These are phyloP conservation scores for Opeltia flavorubescens DNA, from an alignment of 495 filamentous ascomycete species.

Conservation along the genomic window DNA sequence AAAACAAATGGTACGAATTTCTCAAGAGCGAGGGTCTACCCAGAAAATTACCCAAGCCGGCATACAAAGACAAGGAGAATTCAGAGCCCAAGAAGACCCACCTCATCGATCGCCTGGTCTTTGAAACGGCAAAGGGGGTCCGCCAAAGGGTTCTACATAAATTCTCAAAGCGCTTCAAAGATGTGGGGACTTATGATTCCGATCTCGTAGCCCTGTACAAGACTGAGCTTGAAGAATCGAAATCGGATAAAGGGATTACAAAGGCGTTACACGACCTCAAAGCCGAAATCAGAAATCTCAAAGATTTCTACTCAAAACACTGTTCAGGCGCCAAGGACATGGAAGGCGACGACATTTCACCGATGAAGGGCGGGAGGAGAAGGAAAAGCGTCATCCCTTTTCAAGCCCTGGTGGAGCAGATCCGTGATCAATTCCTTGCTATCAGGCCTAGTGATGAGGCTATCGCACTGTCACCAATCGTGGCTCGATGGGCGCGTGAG, in stretches of 20 bases:
- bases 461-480: conserved; percentile 15
- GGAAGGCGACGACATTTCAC: background rate
- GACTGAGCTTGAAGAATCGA: conserved; percentile 20
- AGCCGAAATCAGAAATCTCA: conserved; percentile 4
- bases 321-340: conserved; percentile 7
- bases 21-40: conserved; percentile 26
- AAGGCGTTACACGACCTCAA: conserved; percentile 17
- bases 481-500: conserved; percentile 13
- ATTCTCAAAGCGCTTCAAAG: conserved; percentile 26
- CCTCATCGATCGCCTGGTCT: conserved; percentile 64
- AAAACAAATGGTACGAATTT: conserved; percentile 38
- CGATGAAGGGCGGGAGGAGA: conserved; percentile 7
- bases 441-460: conserved; percentile 12
- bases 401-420: conserved; percentile 4
- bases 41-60: conserved; percentile 18
- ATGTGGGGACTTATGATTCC: conserved; percentile 24
- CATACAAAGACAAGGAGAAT: conserved; percentile 28
- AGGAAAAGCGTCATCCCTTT: conserved; percentile 11
- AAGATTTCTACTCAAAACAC: conserved; percentile 10
- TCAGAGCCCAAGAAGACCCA: conserved; percentile 29
- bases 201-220: conserved; percentile 34
- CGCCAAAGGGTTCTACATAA: conserved; percentile 34
- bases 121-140: conserved; percentile 40
- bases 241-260: conserved; percentile 14
- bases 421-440: conserved; percentile 6